Conservation (phyloP, 2,329 filamentous ascomycete species). For the Arthrobotrys megalospora region DNA sequence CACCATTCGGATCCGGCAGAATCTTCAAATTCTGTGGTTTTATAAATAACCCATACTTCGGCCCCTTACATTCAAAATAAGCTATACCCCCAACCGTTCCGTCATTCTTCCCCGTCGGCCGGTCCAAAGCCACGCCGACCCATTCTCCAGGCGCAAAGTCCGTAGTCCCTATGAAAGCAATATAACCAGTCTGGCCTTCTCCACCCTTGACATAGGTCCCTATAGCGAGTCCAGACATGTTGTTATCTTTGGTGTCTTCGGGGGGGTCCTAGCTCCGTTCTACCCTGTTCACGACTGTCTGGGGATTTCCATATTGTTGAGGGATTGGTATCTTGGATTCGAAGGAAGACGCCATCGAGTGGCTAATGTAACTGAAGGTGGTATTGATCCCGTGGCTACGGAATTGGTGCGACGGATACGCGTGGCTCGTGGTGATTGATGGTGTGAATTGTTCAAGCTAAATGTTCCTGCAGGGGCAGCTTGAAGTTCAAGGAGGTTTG, state of each 20-base stretch:
- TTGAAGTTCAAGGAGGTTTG: conserved; percentile 17
- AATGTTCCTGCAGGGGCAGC: conserved; percentile 33
- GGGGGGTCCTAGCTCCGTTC: conserved; percentile 56
- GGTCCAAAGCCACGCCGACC: conserved; percentile 90
- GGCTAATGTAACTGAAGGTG: conserved; percentile 7
- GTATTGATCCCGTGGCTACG: conserved; percentile 7
- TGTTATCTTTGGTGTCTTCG: conserved; percentile 19
- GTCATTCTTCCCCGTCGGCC: conserved; percentile 90
- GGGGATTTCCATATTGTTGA: conserved; percentile 35
- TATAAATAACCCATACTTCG: conserved; percentile 86
- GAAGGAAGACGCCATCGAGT: conserved; percentile 48
- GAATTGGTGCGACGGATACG: conserved; percentile 15
- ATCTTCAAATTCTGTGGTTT: conserved; percentile 76
- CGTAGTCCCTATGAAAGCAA: conserved; percentile 86
- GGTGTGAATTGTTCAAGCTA: conserved; percentile 11
- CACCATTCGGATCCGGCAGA: conserved; percentile 45
- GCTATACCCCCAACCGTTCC: conserved; percentile 87
- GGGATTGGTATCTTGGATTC: conserved; percentile 47
- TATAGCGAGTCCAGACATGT: conserved; percentile 65
- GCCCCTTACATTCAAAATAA: conserved; percentile 85
- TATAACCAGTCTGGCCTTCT: conserved; percentile 81
- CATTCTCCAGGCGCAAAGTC: conserved; percentile 86
- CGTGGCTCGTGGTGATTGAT: conserved; percentile 28
- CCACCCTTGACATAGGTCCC: conserved; percentile 85
- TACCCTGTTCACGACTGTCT: conserved; percentile 18